Evolutionary conservation across 768 basidiomycete genomes (phyloP).

Genomic region (Suillus luteus): DNA sequence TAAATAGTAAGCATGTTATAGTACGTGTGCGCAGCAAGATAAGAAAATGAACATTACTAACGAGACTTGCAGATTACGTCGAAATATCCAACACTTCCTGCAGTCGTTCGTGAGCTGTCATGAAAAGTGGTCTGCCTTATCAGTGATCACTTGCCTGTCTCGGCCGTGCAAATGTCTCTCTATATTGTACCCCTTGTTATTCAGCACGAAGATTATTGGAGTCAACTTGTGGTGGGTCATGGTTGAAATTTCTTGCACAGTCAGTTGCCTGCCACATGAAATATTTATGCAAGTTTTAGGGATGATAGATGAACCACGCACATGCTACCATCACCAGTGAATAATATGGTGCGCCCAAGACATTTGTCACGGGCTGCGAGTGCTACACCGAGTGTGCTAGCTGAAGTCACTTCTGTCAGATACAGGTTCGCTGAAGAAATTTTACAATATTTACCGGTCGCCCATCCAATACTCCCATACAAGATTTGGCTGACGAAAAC

Average conservation of each 20-base stretch:
- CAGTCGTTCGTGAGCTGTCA: slow-evolving; percentile 10
- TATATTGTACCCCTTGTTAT: slow-evolving; percentile 85
- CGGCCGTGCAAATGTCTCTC: slow-evolving; percentile 77
- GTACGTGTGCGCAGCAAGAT: no score
- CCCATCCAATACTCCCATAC: slow-evolving; percentile 94
- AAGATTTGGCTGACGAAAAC: slow-evolving; percentile 75
- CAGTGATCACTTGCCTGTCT: slow-evolving; percentile 40
- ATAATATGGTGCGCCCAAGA: slow-evolving; percentile 72
- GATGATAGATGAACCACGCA: slow-evolving; percentile 36
- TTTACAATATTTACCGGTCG: slow-evolving; percentile 54
- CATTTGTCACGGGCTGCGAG: slow-evolving; percentile 70
- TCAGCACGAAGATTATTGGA: slow-evolving; percentile 84
- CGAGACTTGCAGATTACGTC: no score
- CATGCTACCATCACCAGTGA: slow-evolving; percentile 85
- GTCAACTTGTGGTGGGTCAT: slow-evolving; percentile 74
- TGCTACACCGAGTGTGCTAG: slow-evolving; percentile 74
- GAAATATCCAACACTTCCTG: slow-evolving; percentile 48
- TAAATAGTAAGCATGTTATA: no score
- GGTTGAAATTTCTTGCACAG: slow-evolving; percentile 81
- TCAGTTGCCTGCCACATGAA: slow-evolving; percentile 56
- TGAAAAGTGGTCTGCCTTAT: background rate
- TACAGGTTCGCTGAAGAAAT: background rate
- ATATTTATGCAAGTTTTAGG: slow-evolving; percentile 12
- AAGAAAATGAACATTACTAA: no score
- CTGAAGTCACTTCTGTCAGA: slow-evolving; percentile 27